A percentile compares a stretch with the other conserved stretches of the same genome.
These are phyloP conservation scores for Fusarium poae DNA, from an alignment of 2,329 filamentous ascomycete species.

Conservation along the genomic window DNA sequence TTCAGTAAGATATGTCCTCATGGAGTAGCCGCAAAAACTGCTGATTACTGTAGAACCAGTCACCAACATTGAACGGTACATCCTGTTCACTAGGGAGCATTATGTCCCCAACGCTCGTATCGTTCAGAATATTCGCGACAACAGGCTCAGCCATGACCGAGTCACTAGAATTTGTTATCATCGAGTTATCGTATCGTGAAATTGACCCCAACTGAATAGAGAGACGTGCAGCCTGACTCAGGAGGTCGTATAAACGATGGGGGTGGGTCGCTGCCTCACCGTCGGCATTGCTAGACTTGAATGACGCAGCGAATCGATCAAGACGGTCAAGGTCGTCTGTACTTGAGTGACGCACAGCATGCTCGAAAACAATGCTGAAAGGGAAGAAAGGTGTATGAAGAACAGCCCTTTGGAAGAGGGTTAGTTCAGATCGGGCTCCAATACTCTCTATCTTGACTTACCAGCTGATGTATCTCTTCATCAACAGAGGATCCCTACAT, in stretches of 20 bases:
- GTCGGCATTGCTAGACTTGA: slow-evolving; percentile 35
- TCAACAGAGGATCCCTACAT: slow-evolving; percentile 48
- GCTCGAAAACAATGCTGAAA: slow-evolving; percentile 55
- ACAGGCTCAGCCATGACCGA: neutral
- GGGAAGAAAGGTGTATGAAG: slow-evolving; percentile 55
- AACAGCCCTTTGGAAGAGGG: slow-evolving; percentile 49
- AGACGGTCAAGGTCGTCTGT: slow-evolving; percentile 36
- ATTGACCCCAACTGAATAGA: slow-evolving; percentile 35
- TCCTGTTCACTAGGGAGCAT: neutral
- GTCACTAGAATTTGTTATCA: neutral
- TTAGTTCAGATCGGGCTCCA: neutral
- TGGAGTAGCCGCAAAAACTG: slow-evolving; percentile 36
- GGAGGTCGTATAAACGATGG: slow-evolving; percentile 52
- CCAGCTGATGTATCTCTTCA: slow-evolving; percentile 56
- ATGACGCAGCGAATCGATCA: slow-evolving; percentile 52
- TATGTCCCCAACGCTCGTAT: neutral
- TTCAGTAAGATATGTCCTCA: slow-evolving; percentile 24
- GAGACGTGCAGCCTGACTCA: slow-evolving; percentile 51
- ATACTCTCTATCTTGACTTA: slow-evolving; percentile 4
- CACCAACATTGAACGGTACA: neutral
- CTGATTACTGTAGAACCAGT: slow-evolving; percentile 39
- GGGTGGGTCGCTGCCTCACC: slow-evolving; percentile 49
- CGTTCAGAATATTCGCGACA: neutral
- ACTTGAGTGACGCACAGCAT: slow-evolving; percentile 44
- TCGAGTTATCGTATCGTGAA: neutral